Evolutionary conservation across 148 eudicot species (phyloP), one percentile per base, ranked within the genome.

Genomic region (Vaccinium macrocarpon): DNA sequence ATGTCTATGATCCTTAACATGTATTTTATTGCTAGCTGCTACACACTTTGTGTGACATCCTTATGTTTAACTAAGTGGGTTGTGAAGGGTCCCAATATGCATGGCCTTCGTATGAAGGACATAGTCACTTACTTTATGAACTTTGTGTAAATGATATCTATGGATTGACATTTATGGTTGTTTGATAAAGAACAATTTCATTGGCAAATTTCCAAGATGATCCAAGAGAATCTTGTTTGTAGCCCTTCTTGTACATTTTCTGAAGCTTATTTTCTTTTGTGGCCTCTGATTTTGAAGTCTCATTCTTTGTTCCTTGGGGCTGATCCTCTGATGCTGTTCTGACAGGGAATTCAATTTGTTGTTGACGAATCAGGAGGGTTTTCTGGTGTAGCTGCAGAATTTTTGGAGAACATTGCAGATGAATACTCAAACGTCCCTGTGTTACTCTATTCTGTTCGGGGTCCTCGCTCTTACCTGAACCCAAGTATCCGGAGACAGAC

Each of bases 361-460:
- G 92, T 92, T 83, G 97, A 96, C 89, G 96, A 94, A 83, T 90
- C 97, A 19, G 98, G 99, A 81, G 99, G 99, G 18, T 96, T 96
- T 87, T 91, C 98, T 81, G 93, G 97, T 90, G 86, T 94, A 70
- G 95, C 95, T 46, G 94, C 91, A 72, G 95, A 92, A 83, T 89
- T 96, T 85, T 81, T 96, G 85, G 92, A 92, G 89, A 89, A 86
- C 84, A 93, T 96, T 81, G 94, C 95, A 9, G 99, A 96, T 87
- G 98, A 96, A 27, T 94, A 91, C 89, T 42, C 95, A 83, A 93
- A 92, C 83, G 82, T 94, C 83, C 99, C 97, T 23, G 93, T 96
- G 46, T 84, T 96, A 88, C 93, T 94, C 49, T 96, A 93, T 84
- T 76, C 91, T 86, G 97, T 88, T 46, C 89, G 91, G 21, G 88